A percentile compares a stretch with the other conserved stretches of the same genome.
Conservation (phyloP, 441 rosid species). For the Mallotus japonicus region DNA sequence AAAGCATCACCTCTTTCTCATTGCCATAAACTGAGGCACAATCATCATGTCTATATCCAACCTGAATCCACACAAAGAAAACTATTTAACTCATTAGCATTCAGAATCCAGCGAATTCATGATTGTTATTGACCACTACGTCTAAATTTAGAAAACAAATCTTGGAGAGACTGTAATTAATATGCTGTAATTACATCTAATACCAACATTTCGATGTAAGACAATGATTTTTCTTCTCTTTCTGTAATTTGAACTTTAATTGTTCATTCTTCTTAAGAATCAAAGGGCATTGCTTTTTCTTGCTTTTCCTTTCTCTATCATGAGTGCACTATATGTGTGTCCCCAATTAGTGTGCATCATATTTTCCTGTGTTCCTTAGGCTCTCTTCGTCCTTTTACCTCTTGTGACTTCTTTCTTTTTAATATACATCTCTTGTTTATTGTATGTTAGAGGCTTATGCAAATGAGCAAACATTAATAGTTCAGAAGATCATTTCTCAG, state of each 20-base stretch:
- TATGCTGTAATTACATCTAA: neutral
- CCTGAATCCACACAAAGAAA: too few relatives aligned
- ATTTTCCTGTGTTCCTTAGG: neutral
- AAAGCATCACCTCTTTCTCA: too few relatives aligned
- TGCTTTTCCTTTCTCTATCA: neutral
- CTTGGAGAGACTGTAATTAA: too few relatives aligned
- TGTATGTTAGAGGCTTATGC: conserved; percentile 68
- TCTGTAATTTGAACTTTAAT: neutral
- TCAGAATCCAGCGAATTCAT: neutral
- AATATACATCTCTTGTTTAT: neutral
- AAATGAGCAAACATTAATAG: conserved; percentile 75
- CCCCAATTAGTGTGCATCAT: neutral
- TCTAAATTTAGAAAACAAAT: too few relatives aligned
- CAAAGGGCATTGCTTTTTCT: neutral
- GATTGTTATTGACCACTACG: neutral
- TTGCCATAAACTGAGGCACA: too few relatives aligned
- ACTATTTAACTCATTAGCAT: too few relatives aligned
- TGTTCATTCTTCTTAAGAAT: neutral
- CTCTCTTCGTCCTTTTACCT: neutral
- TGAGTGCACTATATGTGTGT: neutral
- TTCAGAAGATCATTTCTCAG: conserved; percentile 78
- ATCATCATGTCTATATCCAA: too few relatives aligned
- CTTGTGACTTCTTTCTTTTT: conserved; percentile 14
- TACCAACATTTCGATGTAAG: too few relatives aligned
- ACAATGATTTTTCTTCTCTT: neutral